Conservation (phyloP, 352 stramenopile species). For the Globisporangium recalcitrans region DNA sequence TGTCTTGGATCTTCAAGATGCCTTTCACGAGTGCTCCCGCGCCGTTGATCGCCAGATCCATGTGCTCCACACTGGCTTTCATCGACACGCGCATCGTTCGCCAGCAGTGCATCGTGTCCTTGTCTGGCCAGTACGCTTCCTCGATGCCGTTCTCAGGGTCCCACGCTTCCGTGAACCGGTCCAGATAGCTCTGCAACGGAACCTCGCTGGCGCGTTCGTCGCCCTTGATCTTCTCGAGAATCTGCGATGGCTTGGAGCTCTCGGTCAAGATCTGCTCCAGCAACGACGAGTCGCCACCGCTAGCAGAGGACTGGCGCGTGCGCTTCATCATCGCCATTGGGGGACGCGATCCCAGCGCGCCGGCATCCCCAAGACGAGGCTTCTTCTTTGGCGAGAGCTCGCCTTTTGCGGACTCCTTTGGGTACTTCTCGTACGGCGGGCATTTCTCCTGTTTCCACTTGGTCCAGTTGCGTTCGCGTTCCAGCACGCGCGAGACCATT, state of each 20-base stretch:
- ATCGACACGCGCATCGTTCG: conserved; percentile 77
- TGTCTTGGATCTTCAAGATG: conserved; percentile 46
- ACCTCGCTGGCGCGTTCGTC: conserved; percentile 60
- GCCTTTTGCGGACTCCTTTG: conserved; percentile 6
- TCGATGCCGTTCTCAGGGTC: conserved; percentile 95
- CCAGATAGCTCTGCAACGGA: conserved; percentile 72
- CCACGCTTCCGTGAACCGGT: conserved; percentile 90
- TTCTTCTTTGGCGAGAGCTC: conserved; percentile 27
- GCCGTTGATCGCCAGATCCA: conserved; percentile 62
- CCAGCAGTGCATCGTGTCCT: conserved; percentile 89
- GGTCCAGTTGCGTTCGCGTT: conserved; percentile 88
- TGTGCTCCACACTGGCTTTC: conserved; percentile 62
- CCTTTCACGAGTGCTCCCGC: conserved; percentile 62
- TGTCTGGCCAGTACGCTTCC: conserved; percentile 93
- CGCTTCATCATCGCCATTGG: conserved; percentile 20
- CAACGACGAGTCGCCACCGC: conserved; percentile 31
- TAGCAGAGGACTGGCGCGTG: conserved; percentile 6
- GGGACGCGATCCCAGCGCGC: conserved; percentile 17
- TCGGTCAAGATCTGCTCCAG: conserved; percentile 78
- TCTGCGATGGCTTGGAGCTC: conserved; percentile 65
- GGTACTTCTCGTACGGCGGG: conserved; percentile 64
- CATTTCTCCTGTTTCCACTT: conserved; percentile 91
- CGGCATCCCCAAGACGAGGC: conserved; percentile 35
- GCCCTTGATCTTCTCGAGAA: conserved; percentile 74
- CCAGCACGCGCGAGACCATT: conserved; percentile 82